These are phyloP conservation scores for Bipolaris bicolor DNA, from an alignment of 2,329 filamentous ascomycete genomes.

Conservation along the genomic window DNA sequence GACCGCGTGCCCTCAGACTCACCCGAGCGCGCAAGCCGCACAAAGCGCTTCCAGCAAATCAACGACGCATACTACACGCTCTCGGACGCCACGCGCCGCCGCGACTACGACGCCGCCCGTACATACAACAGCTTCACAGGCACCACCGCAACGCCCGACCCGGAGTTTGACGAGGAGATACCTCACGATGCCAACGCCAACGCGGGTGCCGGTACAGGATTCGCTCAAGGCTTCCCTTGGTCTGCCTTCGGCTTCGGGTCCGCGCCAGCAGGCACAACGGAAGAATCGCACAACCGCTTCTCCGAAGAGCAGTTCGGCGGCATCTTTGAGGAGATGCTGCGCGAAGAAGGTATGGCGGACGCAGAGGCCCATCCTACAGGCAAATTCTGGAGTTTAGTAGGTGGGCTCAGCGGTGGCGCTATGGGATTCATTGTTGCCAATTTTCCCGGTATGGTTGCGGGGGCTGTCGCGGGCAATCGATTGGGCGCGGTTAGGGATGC, in stretches of 20 bases:
- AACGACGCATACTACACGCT: conserved; percentile 95
- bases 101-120: conserved; percentile 82
- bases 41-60: conserved; percentile 86
- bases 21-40: conserved; percentile 80
- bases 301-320: conserved; percentile 85
- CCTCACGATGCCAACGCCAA: conserved; percentile 36
- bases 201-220: conserved; percentile 11
- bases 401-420: conserved; percentile 83
- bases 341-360: conserved; percentile 72
- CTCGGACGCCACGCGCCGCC: conserved; percentile 75
- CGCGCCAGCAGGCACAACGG: conserved; percentile 49
- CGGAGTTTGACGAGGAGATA: conserved; percentile 58
- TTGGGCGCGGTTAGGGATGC: conserved; percentile 89
- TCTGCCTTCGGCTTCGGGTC: conserved; percentile 69
- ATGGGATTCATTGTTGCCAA: conserved; percentile 96
- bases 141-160: conserved; percentile 52
- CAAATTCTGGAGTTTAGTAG: conserved; percentile 86
- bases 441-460: conserved; percentile 84
- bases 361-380: conserved; percentile 65
- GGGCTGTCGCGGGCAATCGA: conserved; percentile 89
- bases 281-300: conserved; percentile 61
- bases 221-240: conserved; percentile 71
- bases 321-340: conserved; percentile 61
- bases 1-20: conserved; percentile 86
- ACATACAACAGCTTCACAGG: conserved; percentile 57